Evolutionary conservation across 208 protist genomes (phyloP).

Genomic region (Acanthamoeba sp.): DNA sequence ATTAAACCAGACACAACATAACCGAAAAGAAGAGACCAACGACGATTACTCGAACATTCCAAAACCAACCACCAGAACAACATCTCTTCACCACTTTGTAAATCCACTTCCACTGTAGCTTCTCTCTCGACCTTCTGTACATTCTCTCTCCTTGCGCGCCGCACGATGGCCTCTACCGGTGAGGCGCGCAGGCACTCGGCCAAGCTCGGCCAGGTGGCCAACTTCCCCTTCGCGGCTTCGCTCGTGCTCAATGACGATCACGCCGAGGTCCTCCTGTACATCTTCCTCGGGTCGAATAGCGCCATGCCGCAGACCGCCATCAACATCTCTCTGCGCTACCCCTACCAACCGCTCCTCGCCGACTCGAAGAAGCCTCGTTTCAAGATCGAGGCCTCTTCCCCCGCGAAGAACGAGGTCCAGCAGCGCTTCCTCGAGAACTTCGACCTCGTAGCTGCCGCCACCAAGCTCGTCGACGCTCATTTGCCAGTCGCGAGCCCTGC

Average conservation of each 20-base stretch:
- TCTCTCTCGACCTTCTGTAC: neutral
- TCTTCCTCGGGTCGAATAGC: slow-evolving; percentile 29
- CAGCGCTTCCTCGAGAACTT: neutral
- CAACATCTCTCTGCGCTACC: neutral
- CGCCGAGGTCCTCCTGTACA: slow-evolving; percentile 21
- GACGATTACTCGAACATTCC: neutral
- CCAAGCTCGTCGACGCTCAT: slow-evolving; percentile 18
- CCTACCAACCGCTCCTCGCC: neutral
- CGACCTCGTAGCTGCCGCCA: neutral
- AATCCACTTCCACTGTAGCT: neutral
- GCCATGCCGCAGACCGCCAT: slow-evolving; percentile 34
- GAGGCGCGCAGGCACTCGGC: neutral
- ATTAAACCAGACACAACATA: neutral
- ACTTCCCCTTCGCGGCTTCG: slow-evolving; percentile 41
- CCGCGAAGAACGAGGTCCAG: neutral
- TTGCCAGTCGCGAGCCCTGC: neutral
- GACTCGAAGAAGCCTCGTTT: neutral
- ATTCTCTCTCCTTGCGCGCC: neutral
- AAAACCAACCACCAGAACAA: neutral
- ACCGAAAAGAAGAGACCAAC: neutral
- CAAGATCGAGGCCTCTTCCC: neutral
- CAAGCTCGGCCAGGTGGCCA: slow-evolving; percentile 13
- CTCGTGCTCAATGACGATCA: slow-evolving; percentile 30
- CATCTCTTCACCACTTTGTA: too few relatives aligned
- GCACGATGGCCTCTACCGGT: neutral